phyloP scores from a whole-genome alignment of 257 asterid species.

The Fraxinus americana region DNA sequence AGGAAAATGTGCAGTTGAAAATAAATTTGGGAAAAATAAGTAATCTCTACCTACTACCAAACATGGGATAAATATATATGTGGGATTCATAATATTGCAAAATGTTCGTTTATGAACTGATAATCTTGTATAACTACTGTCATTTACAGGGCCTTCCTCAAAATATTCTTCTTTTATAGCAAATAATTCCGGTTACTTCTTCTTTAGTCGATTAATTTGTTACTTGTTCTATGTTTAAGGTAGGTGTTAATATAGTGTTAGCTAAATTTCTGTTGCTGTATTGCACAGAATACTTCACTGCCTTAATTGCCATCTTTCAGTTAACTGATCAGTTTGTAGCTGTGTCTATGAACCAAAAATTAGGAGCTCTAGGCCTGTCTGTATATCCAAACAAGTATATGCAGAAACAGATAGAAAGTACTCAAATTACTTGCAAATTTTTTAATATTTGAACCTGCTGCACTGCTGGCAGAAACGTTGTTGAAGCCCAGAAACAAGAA shows the following conservation, averaged over 20 bases:
- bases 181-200: not conserved
- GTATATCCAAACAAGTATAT: slow-evolving; percentile 5
- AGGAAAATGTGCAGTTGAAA: too few relatives aligned
- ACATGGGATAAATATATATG: too few relatives aligned
- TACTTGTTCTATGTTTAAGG: not conserved
- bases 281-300: not conserved
- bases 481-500: slow-evolving; percentile 50
- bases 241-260: not conserved
- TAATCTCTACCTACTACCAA: too few relatives aligned
- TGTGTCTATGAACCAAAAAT: slow-evolving; percentile 13
- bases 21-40: too few relatives aligned
- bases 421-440: not conserved
- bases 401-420: slow-evolving; percentile 10
- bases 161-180: not conserved
- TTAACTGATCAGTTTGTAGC: slow-evolving; percentile 11
- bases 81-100: slow-evolving; percentile 3
- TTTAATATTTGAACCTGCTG: slow-evolving; percentile 66
- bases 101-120: slow-evolving; percentile 3
- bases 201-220: not conserved
- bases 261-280: slow-evolving; percentile 11
- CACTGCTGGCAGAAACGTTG: slow-evolving; percentile 99
- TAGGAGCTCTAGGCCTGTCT: not conserved
- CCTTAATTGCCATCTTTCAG: not conserved
- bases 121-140: not conserved
- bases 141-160: not conserved